Percentiles rank a stretch among this genome's conserved stretches.
Conservation (phyloP, 2,329 filamentous ascomycete species). For the Penicillium sp. region DNA sequence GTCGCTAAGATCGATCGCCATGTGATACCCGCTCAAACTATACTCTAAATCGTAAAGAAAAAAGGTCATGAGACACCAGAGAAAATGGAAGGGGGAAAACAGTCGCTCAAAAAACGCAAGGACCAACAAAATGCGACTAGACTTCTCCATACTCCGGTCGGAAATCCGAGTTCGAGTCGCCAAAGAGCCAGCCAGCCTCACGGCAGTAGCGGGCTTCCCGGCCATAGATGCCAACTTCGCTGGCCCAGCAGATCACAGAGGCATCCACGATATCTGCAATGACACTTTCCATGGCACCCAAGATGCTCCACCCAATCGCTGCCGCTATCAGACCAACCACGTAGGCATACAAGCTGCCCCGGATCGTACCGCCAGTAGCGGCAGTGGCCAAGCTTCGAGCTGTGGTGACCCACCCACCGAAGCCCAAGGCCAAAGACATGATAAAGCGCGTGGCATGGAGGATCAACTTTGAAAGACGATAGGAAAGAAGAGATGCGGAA, state of each 20-base stretch:
- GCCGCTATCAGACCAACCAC: conserved; percentile 87
- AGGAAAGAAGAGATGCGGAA: conserved; percentile 65
- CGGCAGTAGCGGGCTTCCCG: conserved; percentile 73
- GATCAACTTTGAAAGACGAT: conserved; percentile 84
- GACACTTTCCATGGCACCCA: conserved; percentile 86
- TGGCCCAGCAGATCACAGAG: conserved; percentile 89
- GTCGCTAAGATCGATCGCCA: background rate
- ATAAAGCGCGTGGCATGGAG: conserved; percentile 87
- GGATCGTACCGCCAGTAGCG: conserved; percentile 45
- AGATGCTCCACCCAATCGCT: conserved; percentile 89
- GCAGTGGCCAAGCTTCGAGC: conserved; percentile 69
- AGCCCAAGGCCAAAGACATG: conserved; percentile 83
- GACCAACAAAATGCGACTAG: conserved; percentile 4
- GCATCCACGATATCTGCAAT: conserved; percentile 83
- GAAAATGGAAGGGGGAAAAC: background rate
- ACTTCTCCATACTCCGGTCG: conserved; percentile 18
- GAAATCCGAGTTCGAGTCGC: conserved; percentile 45
- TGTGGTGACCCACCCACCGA: conserved; percentile 94
- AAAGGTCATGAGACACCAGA: background rate
- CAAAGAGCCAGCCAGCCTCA: conserved; percentile 85
- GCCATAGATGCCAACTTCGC: conserved; percentile 66
- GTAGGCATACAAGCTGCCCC: conserved; percentile 89
- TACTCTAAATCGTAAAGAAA: background rate
- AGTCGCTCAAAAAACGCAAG: background rate
- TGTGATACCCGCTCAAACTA: conserved; percentile 7